Evolutionary conservation across 192 early-diverging fungal genomes (phyloP), one percentile per base, ranked within the genome.

Genomic region (Podila horticola): DNA sequence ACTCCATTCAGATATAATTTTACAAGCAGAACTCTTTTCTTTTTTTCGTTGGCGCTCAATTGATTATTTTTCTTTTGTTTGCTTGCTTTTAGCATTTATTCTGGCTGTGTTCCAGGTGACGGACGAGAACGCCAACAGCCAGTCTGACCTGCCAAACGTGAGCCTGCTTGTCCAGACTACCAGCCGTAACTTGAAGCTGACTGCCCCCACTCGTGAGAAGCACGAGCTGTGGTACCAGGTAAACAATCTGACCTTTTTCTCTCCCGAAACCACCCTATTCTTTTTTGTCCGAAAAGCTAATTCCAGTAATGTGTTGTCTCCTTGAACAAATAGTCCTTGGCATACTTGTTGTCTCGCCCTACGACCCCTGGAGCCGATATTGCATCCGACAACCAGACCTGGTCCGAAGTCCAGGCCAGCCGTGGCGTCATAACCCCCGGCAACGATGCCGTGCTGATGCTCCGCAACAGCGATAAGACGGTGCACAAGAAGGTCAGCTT

Each of bases 191-290:
- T 74, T 95, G 59, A 95, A 95, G 82, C 71, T 95, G 75, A 93
- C 86, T 60, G 93, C 93, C 12, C 85, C 84, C 5, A 86, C 81
- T 11, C 88, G 88, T 61, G 87, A 89, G 26, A 88, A 90, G 49
- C 93, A 95, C 67, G 92, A 93, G 33, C 72, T 89, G 50, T 95
- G 93, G 93, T 90, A 85, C 69, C 82, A 90, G 84, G 92, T 90
- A 85, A 59, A 59, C 52, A 48, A 36, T 22, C 13, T 7, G n/a
- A 9, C 7, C 31, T 55, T 58, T 41, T 48, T 20, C n/a, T n/a
- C n/a, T n/a, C n/a, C n/a, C n/a, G n/a, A n/a, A n/a, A n/a, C n/a
- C 22, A 45, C 8, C 15, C 2, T n/a, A n/a, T 22, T 26, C 34
- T 29, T 8, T n/a, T 52, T 41, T 62, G 31, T 24, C 9, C 20